Percentiles rank a stretch among this genome's conserved stretches.
phyloP scores from a whole-genome alignment of 257 asterid genomes.

The Fraxinus anomala region DNA sequence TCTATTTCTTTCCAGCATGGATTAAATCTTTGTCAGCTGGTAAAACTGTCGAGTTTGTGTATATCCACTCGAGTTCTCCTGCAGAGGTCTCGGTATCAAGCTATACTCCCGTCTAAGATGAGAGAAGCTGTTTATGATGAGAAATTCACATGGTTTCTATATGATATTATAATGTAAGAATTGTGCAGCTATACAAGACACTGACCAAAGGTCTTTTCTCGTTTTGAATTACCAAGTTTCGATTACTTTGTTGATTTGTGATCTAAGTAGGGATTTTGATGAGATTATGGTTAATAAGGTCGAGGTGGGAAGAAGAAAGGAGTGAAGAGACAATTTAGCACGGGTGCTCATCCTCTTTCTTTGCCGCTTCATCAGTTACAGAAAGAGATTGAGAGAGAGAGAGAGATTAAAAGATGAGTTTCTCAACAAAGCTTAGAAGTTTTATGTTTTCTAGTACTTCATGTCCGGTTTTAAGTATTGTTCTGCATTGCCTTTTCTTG shows the following conservation, averaged over 20 bases:
- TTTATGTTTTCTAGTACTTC: neutral
- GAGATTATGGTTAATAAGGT: constrained; percentile 48
- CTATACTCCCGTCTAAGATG: constrained; percentile 41
- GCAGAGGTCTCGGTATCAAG: constrained; percentile 46
- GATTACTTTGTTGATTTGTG: constrained; percentile 56
- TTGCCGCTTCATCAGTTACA: constrained; percentile 54
- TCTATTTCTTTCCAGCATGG: constrained; percentile 48
- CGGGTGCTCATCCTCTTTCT: constrained; percentile 97
- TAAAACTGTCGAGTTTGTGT: constrained; percentile 54
- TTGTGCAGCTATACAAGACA: constrained; percentile 31
- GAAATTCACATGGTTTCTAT: constrained; percentile 9
- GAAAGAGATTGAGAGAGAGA: constrained; percentile 31
- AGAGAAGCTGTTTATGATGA: constrained; percentile 1
- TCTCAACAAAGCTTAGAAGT: constrained; percentile 34
- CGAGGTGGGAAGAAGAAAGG: constrained; percentile 69
- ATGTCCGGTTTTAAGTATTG: neutral
- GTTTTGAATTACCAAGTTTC: constrained; percentile 27
- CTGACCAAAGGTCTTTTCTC: neutral
- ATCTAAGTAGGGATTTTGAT: constrained; percentile 38
- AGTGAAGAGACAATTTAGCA: constrained; percentile 72
- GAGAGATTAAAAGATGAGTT: constrained; percentile 34
- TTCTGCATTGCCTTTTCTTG: constrained; percentile 23
- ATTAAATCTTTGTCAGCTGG: constrained; percentile 42
- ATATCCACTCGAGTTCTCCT: constrained; percentile 47
- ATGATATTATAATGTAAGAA: constrained; percentile 7